Percentiles rank a stretch among this genome's conserved stretches.
phyloP scores from a whole-genome alignment of 148 eudicot species.

The Amaranthus cruentus region DNA sequence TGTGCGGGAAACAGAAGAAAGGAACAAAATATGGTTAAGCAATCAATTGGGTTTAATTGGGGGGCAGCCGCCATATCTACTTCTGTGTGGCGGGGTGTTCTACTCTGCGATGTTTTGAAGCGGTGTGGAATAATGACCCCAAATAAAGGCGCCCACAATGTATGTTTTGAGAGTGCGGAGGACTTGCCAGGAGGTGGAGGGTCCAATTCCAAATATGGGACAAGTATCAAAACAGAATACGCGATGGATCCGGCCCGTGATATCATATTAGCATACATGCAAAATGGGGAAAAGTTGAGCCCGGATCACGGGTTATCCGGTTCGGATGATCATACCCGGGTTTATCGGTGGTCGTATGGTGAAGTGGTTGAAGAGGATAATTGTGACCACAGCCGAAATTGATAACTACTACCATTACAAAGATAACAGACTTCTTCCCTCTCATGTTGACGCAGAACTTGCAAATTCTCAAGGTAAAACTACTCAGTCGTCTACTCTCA shows the following conservation, averaged over 20 bases:
- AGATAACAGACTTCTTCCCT: slow-evolving; percentile 78
- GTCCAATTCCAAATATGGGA: slow-evolving; percentile 65
- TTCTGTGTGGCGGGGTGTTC: slow-evolving; percentile 84
- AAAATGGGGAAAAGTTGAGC: slow-evolving; percentile 54
- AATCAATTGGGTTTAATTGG: slow-evolving; percentile 92
- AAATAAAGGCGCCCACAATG: slow-evolving; percentile 60
- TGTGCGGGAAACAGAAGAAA: slow-evolving; percentile 93
- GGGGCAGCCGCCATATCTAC: slow-evolving; percentile 81
- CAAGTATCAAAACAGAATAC: slow-evolving; percentile 54
- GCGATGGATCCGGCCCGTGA: slow-evolving; percentile 84
- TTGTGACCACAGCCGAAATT: slow-evolving; percentile 59
- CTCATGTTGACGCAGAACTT: slow-evolving; percentile 79
- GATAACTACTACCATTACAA: slow-evolving; percentile 71
- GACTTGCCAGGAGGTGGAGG: slow-evolving; percentile 96
- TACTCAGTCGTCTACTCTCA: not conserved
- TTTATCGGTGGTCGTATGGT: slow-evolving; percentile 92
- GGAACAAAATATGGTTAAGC: slow-evolving; percentile 83
- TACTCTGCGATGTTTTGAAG: slow-evolving; percentile 47
- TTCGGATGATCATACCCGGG: slow-evolving; percentile 80
- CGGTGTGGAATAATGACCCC: slow-evolving; percentile 58
- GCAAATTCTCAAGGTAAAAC: slow-evolving; percentile 78
- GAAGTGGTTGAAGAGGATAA: slow-evolving; percentile 75
- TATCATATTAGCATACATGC: slow-evolving; percentile 84
- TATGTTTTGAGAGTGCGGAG: slow-evolving; percentile 92
- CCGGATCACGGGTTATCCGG: slow-evolving; percentile 90